Base-by-base conservation (phyloP, 371 early-diverging fungal genomes). In the Rhizopus delemar region DNA sequence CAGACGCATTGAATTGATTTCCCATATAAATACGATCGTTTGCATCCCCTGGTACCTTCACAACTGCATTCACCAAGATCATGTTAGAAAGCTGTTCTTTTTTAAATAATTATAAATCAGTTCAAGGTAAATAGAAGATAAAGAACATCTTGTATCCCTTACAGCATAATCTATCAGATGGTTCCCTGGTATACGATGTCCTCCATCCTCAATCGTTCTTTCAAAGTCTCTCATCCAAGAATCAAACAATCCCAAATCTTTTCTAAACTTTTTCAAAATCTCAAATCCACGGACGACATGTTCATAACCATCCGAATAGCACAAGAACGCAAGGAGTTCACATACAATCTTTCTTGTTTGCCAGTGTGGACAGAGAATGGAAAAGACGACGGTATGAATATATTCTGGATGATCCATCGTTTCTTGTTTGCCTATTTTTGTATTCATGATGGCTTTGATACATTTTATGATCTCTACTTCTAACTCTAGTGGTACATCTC, bases 91-190 rank as follows among this genome's bases (percentile, higher is more conserved):
- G 66, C 81, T 43, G n/a, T 43, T 43, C 36, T 36, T 36, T 8
- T 15, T 46, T 32, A 22, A n/a, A 9, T 49, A 43, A 35, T 15
- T 9, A 33, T 28, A 45, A 48, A 8, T 2, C 15, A 31, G 8
- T 7, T 39, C 39, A 39, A 22, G 39, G 39, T 39, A 39, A 9
- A 12, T 39, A 39, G 0, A 7, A 43, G n/a, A 5, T 13, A 5
- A 4, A 43, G n/a, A 8, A 8, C 11, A 36, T 36, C 6, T 36
- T 6, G 16, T 7, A 13, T 22, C 0, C 57, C 78, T 57, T 85
- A 84, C 87, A 75, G 84, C 85, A 56, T 91, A 92, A 66, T 93
- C 93, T 59, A 86, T 82, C n/a, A 93, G 64, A 38, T 92, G 89
- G 5, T 80, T 78, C 49, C 92, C 91, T 3, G 85, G 74, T n/a